Conservation (phyloP, 169 alveolate genomes). For the Fabrea salina region DNA sequence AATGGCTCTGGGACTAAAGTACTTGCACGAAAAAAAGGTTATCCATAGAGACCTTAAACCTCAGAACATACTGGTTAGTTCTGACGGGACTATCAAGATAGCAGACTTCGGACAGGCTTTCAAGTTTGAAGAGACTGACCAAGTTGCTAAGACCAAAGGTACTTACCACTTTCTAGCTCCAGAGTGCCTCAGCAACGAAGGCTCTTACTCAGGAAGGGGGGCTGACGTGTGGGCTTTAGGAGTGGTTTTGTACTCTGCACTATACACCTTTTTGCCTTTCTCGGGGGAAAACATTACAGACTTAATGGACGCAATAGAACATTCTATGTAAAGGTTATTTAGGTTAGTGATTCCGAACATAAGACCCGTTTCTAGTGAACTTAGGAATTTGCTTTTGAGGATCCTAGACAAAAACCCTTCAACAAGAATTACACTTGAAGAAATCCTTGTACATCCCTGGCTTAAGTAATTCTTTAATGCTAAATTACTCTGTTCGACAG, state of each 20-base stretch:
- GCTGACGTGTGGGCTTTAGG: conserved; percentile 78
- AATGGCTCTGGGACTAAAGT: conserved; percentile 34
- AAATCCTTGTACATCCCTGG: conserved; percentile 54
- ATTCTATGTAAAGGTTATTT: not conserved
- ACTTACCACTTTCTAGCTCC: conserved; percentile 62
- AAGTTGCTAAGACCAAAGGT: conserved; percentile 40
- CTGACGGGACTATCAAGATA: not conserved
- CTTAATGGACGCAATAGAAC: not conserved
- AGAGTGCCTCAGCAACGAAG: conserved; percentile 34
- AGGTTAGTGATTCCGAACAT: not conserved
- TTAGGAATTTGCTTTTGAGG: conserved; percentile 38
- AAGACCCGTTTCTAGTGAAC: conserved; percentile 31
- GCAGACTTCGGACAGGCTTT: conserved; percentile 60
- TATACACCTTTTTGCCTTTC: conserved; percentile 63
- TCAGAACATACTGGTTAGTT: not conserved
- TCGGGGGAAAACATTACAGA: not conserved
- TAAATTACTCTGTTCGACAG: too few relatives aligned
- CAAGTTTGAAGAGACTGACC: conserved; percentile 54
- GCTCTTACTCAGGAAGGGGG: not conserved
- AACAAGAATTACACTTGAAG: conserved; percentile 43
- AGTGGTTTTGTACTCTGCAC: conserved; percentile 57
- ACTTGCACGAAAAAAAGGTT: conserved; percentile 46
- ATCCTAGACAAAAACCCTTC: conserved; percentile 56
- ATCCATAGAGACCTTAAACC: conserved; percentile 48
- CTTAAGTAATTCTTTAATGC: too few relatives aligned